Evolutionary conservation across 345 rosid genomes (phyloP).

Genomic region (Eutrema japonicum): DNA sequence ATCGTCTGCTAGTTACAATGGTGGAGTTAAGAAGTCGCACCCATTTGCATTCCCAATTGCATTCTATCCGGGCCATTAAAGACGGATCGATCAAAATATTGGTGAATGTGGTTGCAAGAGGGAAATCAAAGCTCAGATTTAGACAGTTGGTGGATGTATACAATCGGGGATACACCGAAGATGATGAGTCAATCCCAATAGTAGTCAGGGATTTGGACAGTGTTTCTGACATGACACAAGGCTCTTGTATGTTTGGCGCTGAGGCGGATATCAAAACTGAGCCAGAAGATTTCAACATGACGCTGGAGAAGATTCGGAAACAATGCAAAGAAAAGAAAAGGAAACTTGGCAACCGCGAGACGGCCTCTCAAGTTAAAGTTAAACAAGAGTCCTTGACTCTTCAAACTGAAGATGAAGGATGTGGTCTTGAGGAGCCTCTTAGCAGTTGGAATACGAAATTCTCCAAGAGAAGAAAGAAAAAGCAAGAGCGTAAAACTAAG

Average conservation of each 20-base stretch:
- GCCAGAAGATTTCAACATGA: constrained; percentile 48
- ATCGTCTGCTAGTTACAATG: constrained; percentile 16
- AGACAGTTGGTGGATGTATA: constrained; percentile 57
- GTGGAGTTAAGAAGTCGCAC: constrained; percentile 64
- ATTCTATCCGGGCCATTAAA: constrained; percentile 52
- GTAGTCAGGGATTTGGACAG: constrained; percentile 38
- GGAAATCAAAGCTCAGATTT: constrained; percentile 55
- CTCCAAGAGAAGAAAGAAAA: constrained; percentile 47
- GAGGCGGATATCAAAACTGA: constrained; percentile 28
- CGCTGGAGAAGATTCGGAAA: constrained; percentile 57
- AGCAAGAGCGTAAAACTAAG: constrained; percentile 43
- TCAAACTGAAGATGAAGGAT: constrained; percentile 45
- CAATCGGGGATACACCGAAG: constrained; percentile 9
- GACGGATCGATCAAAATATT: constrained; percentile 43
- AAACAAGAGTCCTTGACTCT: constrained; percentile 36
- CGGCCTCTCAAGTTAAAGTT: constrained; percentile 22
- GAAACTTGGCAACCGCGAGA: constrained; percentile 38
- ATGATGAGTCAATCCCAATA: constrained; percentile 32
- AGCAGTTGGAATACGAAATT: constrained; percentile 52
- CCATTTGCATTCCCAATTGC: constrained; percentile 43
- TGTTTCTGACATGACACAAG: constrained; percentile 31
- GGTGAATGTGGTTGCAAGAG: constrained; percentile 45
- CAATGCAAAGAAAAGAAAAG: constrained; percentile 65
- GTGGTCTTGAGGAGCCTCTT: constrained; percentile 60
- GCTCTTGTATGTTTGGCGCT: constrained; percentile 32